phyloP scores from a whole-genome alignment of 441 rosid species.

The Syzygium malaccense region DNA sequence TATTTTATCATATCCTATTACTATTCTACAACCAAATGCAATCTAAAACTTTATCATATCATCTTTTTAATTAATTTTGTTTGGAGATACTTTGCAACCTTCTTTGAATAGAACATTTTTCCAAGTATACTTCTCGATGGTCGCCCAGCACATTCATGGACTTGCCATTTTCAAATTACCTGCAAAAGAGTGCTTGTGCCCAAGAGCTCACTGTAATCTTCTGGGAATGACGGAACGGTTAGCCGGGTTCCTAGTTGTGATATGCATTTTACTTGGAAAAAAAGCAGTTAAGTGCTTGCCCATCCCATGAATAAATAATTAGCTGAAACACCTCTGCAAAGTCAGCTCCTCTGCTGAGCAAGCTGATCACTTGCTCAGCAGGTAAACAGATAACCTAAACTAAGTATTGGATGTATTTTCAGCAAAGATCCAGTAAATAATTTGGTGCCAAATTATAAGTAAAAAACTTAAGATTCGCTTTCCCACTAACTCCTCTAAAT shows the following conservation, averaged over 20 bases:
- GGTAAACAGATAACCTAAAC: not conserved
- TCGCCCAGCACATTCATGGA: not conserved
- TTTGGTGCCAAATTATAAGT: not conserved
- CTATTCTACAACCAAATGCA: too few relatives aligned
- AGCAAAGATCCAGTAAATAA: not conserved
- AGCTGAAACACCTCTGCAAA: not conserved
- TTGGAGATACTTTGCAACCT: not conserved
- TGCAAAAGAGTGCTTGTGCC: not conserved
- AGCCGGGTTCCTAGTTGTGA: not conserved
- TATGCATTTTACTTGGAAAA: not conserved
- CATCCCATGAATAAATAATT: not conserved
- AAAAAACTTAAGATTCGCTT: not conserved
- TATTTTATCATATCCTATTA: too few relatives aligned
- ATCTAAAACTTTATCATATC: too few relatives aligned
- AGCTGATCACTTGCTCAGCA: not conserved
- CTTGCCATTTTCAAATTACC: not conserved
- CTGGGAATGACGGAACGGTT: not conserved
- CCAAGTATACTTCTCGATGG: not conserved
- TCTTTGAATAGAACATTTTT: not conserved
- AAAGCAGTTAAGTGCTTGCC: not conserved
- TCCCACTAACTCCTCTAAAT: conserved; percentile 3
- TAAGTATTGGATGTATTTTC: not conserved
- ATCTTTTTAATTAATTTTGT: too few relatives aligned
- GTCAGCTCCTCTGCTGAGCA: not conserved
- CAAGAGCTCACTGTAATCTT: not conserved